Evolutionary conservation across 2,329 filamentous ascomycete species (phyloP), one percentile per base, ranked within the genome.

Genomic region (Sclerotinia spermophila): DNA sequence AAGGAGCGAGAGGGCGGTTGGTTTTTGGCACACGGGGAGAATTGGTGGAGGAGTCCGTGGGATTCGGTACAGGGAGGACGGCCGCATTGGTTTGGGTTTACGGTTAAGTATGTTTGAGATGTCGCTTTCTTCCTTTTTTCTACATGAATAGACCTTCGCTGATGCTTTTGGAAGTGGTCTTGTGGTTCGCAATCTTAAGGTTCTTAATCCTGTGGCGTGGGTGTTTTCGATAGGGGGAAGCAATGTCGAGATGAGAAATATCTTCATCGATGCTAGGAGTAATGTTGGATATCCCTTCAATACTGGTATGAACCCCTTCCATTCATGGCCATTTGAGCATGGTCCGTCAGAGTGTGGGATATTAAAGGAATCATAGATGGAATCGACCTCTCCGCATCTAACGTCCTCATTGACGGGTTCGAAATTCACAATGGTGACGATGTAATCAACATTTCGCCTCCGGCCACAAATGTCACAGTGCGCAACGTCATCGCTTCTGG

Each of bases 381-480:
- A 19, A 65, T 69, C 15, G 44, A 69, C 35, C 68, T 69, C n/a
- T 66, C 60, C 17, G 60, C 17, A 15, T 44, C 59, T 24, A 69
- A 66, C 33, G 68, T 66, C 24, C 48, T 69, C 1, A 69, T 69
- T 24, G 68, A 65, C 21, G 56, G 53, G 10, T 27, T 69, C 40
- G 68, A 69, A 48, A 62, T 69, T 38, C 67, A 69, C 44, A 69
- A 69, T 27, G 67, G 67, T 21, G 67, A 69, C 19, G 67, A 62
- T 24, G 35, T 64, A n/a, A 69, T 69, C n/a, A 69, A 69, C 35
- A 10, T 69, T 11, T 64, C 44, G 2, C 67, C 67, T 7, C 67
- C 67, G 1, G 24, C 67, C 2, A n/a, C 42, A 21, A 69, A 69
- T 27, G 56, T 69, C 24, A 69, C 56, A 2, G 45, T 69, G 8